A percentile compares a stretch with the other conserved stretches of the same genome.
Conservation (phyloP, 192 early-diverging fungal species). For the Backusella australiensis region DNA sequence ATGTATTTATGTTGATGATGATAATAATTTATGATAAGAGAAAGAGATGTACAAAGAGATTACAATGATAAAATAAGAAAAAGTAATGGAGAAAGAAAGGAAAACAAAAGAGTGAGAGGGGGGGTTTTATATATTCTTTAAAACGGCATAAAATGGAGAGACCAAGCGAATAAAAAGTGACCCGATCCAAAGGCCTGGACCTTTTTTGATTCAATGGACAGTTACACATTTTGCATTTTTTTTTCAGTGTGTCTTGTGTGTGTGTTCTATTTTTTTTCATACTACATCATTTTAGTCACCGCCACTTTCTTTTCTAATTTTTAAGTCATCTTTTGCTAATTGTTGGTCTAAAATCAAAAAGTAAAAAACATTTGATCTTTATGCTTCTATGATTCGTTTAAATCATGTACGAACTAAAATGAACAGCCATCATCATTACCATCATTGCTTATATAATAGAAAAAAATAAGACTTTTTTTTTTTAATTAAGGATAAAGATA, state of each 20-base stretch:
- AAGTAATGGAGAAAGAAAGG: not conserved
- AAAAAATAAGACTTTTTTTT: not conserved
- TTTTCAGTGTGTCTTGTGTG: not conserved
- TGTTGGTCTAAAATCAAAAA: not conserved
- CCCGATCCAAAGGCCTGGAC: slow-evolving; percentile 21
- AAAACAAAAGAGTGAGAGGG: not conserved
- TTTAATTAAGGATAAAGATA: not conserved
- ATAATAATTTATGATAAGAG: not conserved
- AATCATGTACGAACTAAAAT: not conserved
- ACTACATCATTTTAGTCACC: not conserved
- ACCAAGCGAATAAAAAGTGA: slow-evolving; percentile 8
- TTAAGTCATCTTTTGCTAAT: not conserved
- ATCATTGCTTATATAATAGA: not conserved
- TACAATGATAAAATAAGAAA: not conserved
- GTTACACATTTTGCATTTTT: slow-evolving; percentile 4
- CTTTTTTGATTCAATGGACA: not conserved
- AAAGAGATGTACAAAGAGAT: not conserved
- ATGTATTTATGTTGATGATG: not conserved
- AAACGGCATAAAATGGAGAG: slow-evolving; percentile 7
- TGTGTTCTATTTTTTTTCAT: not conserved
- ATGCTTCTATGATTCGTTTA: not conserved
- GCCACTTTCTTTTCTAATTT: not conserved
- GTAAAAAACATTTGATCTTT: not conserved
- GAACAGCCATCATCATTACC: not conserved
- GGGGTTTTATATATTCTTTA: not conserved